Base-by-base conservation (phyloP, 352 stramenopile genomes). In the Phytopythium montanum region DNA sequence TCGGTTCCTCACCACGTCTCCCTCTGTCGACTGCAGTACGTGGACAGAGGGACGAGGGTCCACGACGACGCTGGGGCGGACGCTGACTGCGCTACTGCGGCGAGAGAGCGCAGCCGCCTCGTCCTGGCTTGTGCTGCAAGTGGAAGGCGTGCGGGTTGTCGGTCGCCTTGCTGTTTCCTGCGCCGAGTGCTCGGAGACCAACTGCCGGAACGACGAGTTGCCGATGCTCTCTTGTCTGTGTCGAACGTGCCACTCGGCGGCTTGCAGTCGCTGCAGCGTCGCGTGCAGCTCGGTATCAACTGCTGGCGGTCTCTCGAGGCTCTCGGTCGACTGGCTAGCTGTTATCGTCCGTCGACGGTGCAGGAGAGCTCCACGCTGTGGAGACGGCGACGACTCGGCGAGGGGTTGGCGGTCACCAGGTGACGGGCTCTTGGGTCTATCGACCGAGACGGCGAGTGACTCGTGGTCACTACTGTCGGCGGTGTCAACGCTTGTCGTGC, bases 211-310 rank as follows among this genome's bases (percentile, higher is more conserved):
- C 14, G 66, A 54, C 0, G 62, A 56, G 6, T 41, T 56, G 13
- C 61, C 59, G 2, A 85, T 63, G 44, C 67, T 85, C 7, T 69
- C 63, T 8, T 66, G 62, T 4, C 75, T 66, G 33, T 85, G 60
- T 13, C 64, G 57, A 0, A 85, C 42, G 50, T 85, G 70, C 75
- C 75, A 81, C 56, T 81, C 75, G 3, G 70, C 75, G 0, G 75
- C 75, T 65, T 77, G 66, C 14, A 85, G 72, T 16, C 72, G 70
- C 51, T 78, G 50, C 26, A 85, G 59, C 16, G 69, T 72, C 18
- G 59, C 39, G 23, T 49, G 54, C 19, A 84, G 61, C 13, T 48
- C 44, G 8, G 41, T n/a, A 2, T 77, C 66, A 10, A 54, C 23
- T 2, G 63, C 26, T 1, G 29, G 9, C 7, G 28, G 31, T 3